These are phyloP conservation scores for Rhodofomes roseus DNA, from an alignment of 1,284 basidiomycete genomes.

Conservation along the genomic window DNA sequence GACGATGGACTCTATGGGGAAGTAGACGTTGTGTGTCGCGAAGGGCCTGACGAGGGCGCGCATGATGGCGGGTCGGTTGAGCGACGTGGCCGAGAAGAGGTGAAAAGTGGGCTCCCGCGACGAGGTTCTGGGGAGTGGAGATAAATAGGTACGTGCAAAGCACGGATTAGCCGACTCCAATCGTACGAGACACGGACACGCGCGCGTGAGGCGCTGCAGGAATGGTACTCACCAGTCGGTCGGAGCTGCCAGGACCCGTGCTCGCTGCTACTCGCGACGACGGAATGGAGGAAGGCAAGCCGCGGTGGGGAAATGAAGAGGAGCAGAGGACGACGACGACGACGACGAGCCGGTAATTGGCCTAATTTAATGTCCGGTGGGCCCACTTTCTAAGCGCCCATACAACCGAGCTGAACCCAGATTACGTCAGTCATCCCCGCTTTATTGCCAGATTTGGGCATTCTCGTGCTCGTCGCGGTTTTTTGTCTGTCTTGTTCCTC, in stretches of 20 bases:
- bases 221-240: neutral
- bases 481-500: neutral
- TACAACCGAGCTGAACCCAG: neutral
- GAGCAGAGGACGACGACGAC: neutral
- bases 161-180: neutral
- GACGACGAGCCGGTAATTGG: neutral
- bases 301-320: neutral
- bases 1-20: constrained; percentile 83
- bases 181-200: constrained; percentile 2
- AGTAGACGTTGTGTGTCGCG: constrained; percentile 61
- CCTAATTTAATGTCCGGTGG: neutral
- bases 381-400: neutral
- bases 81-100: neutral
- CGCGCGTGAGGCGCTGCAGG: neutral
- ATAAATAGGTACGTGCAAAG: constrained; percentile 3
- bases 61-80: constrained; percentile 31
- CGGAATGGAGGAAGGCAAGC: neutral
- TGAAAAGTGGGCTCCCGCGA: neutral
- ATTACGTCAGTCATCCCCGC: neutral
- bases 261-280: neutral
- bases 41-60: constrained; percentile 56
- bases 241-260: neutral
- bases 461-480: neutral
- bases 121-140: neutral
- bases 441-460: neutral